Conservation (phyloP, 2,329 filamentous ascomycete genomes). For the Rhinocladiella similis region DNA sequence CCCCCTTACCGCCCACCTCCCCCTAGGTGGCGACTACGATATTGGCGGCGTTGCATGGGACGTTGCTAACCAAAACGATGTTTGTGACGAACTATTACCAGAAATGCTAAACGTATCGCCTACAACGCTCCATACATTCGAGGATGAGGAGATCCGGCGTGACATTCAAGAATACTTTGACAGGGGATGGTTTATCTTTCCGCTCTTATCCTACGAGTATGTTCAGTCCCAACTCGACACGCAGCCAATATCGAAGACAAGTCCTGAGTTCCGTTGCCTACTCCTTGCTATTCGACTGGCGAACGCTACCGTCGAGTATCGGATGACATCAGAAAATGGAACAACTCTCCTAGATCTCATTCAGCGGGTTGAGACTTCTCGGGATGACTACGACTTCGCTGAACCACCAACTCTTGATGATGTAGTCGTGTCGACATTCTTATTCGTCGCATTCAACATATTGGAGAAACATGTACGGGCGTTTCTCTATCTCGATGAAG, state of each 20-base stretch:
- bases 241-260: neutral
- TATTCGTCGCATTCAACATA: conserved; percentile 13
- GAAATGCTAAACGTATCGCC: too few relatives aligned
- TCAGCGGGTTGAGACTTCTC: conserved; percentile 8
- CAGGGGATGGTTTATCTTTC: conserved; percentile 10
- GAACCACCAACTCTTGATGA: conserved; percentile 10
- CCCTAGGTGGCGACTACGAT: too few relatives aligned
- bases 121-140: neutral
- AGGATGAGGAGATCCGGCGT: conserved; percentile 7
- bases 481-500: conserved; percentile 15
- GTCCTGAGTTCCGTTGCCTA: conserved; percentile 6
- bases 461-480: conserved; percentile 13
- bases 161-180: conserved; percentile 12
- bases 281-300: conserved; percentile 2
- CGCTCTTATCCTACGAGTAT: conserved; percentile 7
- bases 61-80: too few relatives aligned
- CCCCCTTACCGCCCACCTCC: too few relatives aligned
- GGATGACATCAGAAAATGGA: conserved; percentile 2
- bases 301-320: conserved; percentile 4
- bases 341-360: neutral
- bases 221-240: conserved; percentile 2
- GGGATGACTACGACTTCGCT: conserved; percentile 11
- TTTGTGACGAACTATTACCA: neutral
- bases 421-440: conserved; percentile 8
- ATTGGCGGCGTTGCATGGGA: too few relatives aligned